These are phyloP conservation scores for Eimeria necatrix DNA, from an alignment of 169 alveolate species.

Conservation along the genomic window DNA sequence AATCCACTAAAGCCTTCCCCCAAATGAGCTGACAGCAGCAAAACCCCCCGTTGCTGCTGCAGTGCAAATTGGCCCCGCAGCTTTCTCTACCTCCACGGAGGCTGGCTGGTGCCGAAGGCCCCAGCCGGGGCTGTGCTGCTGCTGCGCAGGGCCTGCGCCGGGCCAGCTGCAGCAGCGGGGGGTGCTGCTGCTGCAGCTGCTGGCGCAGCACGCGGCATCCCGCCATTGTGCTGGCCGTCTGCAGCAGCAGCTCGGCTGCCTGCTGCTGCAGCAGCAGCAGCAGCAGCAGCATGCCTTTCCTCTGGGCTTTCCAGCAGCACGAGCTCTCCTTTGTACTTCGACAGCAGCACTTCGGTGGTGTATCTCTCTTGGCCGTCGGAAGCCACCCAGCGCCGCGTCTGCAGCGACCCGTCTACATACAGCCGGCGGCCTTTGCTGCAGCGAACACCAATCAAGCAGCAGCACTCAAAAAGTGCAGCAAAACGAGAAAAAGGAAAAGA, in stretches of 20 bases:
- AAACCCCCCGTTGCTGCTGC: no score
- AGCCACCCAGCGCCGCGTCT: slow-evolving; percentile 85
- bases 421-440: slow-evolving; percentile 85
- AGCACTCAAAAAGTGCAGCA: not conserved
- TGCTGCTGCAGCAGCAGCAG: not conserved
- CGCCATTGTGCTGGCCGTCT: not conserved
- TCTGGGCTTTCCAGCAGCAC: slow-evolving; percentile 56
- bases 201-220: no score
- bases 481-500: no score
- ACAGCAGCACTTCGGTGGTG: slow-evolving; percentile 63
- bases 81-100: no score
- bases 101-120: no score
- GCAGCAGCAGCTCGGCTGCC: not conserved
- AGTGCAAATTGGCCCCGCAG: no score
- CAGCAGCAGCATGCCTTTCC: slow-evolving; percentile 14
- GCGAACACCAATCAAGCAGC: not conserved
- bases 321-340: slow-evolving; percentile 48
- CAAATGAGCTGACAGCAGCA: no score
- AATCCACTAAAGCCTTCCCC: no score
- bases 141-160: no score
- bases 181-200: no score
- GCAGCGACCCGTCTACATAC: slow-evolving; percentile 83
- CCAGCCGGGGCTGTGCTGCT: no score
- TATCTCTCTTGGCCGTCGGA: slow-evolving; percentile 77
- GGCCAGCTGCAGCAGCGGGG: no score